Conservation (phyloP, 2,329 filamentous ascomycete genomes). For the Hypoxylon sp. region DNA sequence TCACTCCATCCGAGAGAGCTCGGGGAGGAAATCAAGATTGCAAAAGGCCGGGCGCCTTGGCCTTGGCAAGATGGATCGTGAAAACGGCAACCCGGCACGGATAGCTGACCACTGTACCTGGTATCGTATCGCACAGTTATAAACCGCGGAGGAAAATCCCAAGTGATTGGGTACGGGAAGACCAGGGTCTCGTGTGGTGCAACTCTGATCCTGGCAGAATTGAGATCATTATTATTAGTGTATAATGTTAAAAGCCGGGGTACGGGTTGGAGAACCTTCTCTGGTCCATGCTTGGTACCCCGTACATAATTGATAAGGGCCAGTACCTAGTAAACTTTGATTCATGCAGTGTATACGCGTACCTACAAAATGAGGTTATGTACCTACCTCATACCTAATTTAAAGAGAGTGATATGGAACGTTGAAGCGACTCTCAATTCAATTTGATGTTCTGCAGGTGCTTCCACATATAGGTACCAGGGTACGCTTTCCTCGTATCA, state of each 20-base stretch:
- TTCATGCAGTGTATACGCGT: too few species aligned
- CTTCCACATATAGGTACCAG: too few species aligned
- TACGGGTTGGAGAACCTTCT: not conserved
- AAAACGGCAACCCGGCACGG: conserved; percentile 25
- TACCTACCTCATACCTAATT: too few species aligned
- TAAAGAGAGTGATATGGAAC: too few species aligned
- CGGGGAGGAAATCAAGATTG: conserved; percentile 1
- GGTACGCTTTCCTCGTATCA: not conserved
- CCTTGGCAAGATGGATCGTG: conserved; percentile 29
- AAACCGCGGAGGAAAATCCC: conserved; percentile 12
- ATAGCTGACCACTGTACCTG: not conserved
- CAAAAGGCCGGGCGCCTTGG: conserved; percentile 18
- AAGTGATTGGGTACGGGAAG: conserved; percentile 27
- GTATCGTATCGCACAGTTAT: conserved; percentile 5
- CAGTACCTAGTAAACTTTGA: too few species aligned
- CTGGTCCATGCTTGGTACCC: not conserved
- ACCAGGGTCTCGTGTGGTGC: conserved; percentile 1
- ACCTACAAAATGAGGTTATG: too few species aligned
- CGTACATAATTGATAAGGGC: too few species aligned
- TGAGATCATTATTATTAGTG: conserved; percentile 21
- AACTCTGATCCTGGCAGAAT: conserved; percentile 10
- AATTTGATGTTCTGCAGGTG: too few species aligned
- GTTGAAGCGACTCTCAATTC: too few species aligned
- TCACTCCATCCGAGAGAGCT: not conserved
- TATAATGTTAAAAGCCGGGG: not conserved